Evolutionary conservation across 768 basidiomycete species (phyloP).

Genomic region (Leccinum obscurum): DNA sequence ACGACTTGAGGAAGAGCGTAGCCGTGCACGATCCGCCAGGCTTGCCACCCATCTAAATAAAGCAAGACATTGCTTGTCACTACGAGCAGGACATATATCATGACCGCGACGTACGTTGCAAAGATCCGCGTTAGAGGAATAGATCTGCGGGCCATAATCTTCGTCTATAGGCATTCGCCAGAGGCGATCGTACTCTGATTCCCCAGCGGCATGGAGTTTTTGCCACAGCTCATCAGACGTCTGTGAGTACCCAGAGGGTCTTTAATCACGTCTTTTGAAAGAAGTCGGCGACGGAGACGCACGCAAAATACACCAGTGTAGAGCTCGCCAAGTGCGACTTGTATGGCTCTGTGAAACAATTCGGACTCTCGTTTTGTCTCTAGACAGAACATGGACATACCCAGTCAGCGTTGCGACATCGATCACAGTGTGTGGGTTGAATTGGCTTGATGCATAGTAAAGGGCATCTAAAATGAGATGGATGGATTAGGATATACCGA

Average conservation of each 20-base stretch:
- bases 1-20: slow-evolving; percentile 83
- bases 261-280: background rate
- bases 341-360: slow-evolving; percentile 56
- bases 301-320: slow-evolving; percentile 82
- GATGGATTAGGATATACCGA: background rate
- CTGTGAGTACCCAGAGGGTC: slow-evolving; percentile 32
- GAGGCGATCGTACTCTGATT: slow-evolving; percentile 76
- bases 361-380: background rate
- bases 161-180: slow-evolving; percentile 92
- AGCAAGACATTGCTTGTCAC: slow-evolving; percentile 4
- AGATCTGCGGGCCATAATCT: slow-evolving; percentile 75
- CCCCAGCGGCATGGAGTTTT: slow-evolving; percentile 65
- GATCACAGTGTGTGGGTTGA: slow-evolving; percentile 78
- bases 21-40: slow-evolving; percentile 77
- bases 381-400: slow-evolving; percentile 35
- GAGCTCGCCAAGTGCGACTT: slow-evolving; percentile 70
- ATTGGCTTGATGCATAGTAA: slow-evolving; percentile 76
- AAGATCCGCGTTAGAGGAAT: slow-evolving; percentile 76
- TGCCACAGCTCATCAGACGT: slow-evolving; percentile 76
- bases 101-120: slow-evolving; percentile 47
- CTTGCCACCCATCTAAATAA: slow-evolving; percentile 63
- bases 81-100: background rate
- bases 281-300: slow-evolving; percentile 16
- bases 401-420: slow-evolving; percentile 89
- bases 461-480: slow-evolving; percentile 58